These are phyloP conservation scores for Sphaerulina vaccinii DNA, from an alignment of 2,329 filamentous ascomycete genomes.

Conservation along the genomic window DNA sequence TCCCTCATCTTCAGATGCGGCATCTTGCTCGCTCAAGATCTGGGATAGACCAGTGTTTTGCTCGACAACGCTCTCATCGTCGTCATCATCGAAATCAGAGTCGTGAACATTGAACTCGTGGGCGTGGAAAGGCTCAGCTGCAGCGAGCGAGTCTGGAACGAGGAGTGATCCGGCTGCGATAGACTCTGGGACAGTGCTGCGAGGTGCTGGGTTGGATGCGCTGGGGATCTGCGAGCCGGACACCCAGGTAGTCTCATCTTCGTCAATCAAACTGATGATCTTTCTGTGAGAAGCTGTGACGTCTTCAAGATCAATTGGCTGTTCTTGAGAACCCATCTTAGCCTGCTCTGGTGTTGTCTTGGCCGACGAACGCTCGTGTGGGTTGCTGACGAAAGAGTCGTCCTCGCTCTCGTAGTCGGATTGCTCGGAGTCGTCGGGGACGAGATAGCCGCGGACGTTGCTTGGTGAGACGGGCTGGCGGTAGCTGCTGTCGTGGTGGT, in stretches of 20 bases:
- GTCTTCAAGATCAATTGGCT: constrained; percentile 26
- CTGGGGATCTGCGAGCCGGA: neutral
- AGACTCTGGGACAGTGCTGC: constrained; percentile 14
- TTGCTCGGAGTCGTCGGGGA: constrained; percentile 26
- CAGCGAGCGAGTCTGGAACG: neutral
- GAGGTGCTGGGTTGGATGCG: neutral
- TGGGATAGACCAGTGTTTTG: constrained; percentile 19
- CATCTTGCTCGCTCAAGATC: constrained; percentile 25
- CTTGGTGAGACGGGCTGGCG: constrained; percentile 3
- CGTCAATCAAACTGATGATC: constrained; percentile 26
- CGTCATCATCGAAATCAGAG: constrained; percentile 8
- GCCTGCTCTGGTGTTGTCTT: constrained; percentile 32
- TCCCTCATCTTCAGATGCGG: constrained; percentile 7
- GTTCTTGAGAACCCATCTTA: constrained; percentile 26
- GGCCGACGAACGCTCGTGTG: constrained; percentile 27
- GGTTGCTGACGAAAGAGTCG: constrained; percentile 20
- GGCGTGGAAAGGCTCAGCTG: too few species aligned
- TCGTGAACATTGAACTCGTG: neutral
- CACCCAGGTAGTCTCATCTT: constrained; percentile 8
- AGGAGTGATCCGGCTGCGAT: neutral
- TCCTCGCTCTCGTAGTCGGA: constrained; percentile 28
- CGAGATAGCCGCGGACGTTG: constrained; percentile 22
- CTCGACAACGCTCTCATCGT: neutral
- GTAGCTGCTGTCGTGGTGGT: constrained; percentile 4
- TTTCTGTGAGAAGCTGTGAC: constrained; percentile 2